Evolutionary conservation across 2,329 filamentous ascomycete genomes (phyloP).

Genomic region (Phialophora chinensis): DNA sequence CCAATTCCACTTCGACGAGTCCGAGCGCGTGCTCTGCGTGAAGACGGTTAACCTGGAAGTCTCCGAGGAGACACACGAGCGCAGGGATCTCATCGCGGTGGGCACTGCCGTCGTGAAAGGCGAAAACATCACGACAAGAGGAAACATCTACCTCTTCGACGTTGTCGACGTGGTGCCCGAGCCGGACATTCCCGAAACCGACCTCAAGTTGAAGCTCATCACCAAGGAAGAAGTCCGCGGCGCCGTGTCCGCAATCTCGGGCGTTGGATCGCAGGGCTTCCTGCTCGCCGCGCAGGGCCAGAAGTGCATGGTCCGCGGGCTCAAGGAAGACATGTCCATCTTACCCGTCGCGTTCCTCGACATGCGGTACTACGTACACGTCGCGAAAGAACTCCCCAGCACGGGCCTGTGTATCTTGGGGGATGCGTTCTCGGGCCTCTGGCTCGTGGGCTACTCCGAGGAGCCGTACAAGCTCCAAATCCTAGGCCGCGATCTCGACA

Average conservation of each 20-base stretch:
- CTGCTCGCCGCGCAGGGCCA: slow-evolving; percentile 91
- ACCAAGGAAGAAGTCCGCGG: slow-evolving; percentile 91
- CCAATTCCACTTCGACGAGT: slow-evolving; percentile 71
- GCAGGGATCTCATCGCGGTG: slow-evolving; percentile 79
- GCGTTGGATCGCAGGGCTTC: slow-evolving; percentile 84
- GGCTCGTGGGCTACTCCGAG: slow-evolving; percentile 96
- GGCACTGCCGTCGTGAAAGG: slow-evolving; percentile 86
- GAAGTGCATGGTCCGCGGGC: slow-evolving; percentile 93
- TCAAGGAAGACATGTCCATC: slow-evolving; percentile 93
- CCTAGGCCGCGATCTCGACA: slow-evolving; percentile 83
- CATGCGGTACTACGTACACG: slow-evolving; percentile 90
- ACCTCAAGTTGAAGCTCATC: slow-evolving; percentile 81
- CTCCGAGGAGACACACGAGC: slow-evolving; percentile 87
- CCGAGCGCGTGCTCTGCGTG: slow-evolving; percentile 80
- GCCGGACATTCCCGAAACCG: slow-evolving; percentile 81
- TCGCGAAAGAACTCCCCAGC: slow-evolving; percentile 79
- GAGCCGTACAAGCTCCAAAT: slow-evolving; percentile 95
- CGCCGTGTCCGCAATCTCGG: slow-evolving; percentile 83
- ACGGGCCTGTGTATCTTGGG: slow-evolving; percentile 87
- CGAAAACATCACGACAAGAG: slow-evolving; percentile 85
- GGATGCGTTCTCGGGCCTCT: slow-evolving; percentile 90
- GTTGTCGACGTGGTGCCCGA: slow-evolving; percentile 91
- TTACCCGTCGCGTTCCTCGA: slow-evolving; percentile 97
- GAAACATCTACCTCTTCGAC: slow-evolving; percentile 87
- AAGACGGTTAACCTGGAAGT: slow-evolving; percentile 85